These are phyloP conservation scores for Elsinoe batatas DNA, from an alignment of 2,329 filamentous ascomycete species.

Conservation along the genomic window DNA sequence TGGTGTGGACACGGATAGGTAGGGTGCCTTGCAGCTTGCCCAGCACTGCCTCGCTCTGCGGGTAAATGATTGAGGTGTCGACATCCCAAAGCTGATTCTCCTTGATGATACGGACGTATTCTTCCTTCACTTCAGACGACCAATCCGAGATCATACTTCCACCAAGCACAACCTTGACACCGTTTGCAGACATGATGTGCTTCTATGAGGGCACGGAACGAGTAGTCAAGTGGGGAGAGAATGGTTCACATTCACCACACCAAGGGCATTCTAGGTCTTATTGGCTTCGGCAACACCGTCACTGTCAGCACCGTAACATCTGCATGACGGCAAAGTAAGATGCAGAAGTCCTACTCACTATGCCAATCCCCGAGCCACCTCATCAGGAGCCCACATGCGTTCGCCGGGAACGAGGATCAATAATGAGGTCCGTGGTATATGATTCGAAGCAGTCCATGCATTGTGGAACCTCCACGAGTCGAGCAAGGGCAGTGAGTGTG, in stretches of 20 bases:
- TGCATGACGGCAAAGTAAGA: too few relatives aligned
- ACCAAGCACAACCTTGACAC: slow-evolving; percentile 1
- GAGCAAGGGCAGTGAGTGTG: background rate
- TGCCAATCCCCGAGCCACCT: background rate
- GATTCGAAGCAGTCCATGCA: slow-evolving; percentile 5
- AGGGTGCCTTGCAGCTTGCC: slow-evolving; percentile 32
- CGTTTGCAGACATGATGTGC: slow-evolving; percentile 1
- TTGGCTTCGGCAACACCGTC: background rate
- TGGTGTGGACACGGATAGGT: slow-evolving; percentile 39
- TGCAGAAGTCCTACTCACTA: background rate
- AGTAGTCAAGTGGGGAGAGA: background rate
- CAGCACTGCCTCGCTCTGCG: slow-evolving; percentile 33
- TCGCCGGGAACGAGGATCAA: slow-evolving; percentile 1
- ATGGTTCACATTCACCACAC: background rate
- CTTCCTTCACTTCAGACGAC: background rate
- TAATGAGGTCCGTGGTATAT: background rate
- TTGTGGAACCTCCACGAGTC: slow-evolving; percentile 2
- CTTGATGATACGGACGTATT: slow-evolving; percentile 20
- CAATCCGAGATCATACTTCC: slow-evolving; percentile 4
- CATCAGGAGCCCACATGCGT: background rate
- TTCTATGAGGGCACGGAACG: background rate
- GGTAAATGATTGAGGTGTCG: slow-evolving; percentile 36
- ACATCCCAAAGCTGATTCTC: slow-evolving; percentile 28
- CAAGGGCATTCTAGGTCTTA: background rate
- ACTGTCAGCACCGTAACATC: too few relatives aligned